Evolutionary conservation across 2,329 filamentous ascomycete genomes (phyloP).

Genomic region (Tolypocladium nubicola): DNA sequence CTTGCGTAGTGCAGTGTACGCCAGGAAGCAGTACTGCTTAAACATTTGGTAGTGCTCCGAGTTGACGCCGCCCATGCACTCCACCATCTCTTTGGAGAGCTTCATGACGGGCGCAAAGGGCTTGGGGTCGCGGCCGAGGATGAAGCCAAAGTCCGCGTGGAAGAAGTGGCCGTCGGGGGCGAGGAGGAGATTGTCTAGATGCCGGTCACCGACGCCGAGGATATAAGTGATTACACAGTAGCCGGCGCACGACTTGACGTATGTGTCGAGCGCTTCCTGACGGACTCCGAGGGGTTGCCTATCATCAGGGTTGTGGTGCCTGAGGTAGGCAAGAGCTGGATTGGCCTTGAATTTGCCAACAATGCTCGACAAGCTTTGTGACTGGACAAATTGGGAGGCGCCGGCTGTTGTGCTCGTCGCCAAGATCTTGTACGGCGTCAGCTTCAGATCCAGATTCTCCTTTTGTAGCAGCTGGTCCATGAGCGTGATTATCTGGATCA

Average conservation of each 20-base stretch:
- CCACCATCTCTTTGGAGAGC: slow-evolving; percentile 94
- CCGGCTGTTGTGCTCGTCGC: slow-evolving; percentile 85
- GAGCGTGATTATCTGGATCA: slow-evolving; percentile 92
- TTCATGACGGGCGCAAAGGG: slow-evolving; percentile 97
- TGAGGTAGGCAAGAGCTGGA: slow-evolving; percentile 71
- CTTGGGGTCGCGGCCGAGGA: slow-evolving; percentile 92
- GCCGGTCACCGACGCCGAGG: slow-evolving; percentile 87
- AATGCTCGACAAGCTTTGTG: slow-evolving; percentile 73
- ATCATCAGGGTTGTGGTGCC: slow-evolving; percentile 80
- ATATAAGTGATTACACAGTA: slow-evolving; percentile 99
- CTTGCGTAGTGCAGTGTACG: slow-evolving; percentile 85
- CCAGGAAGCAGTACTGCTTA: slow-evolving; percentile 91
- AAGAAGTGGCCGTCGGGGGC: slow-evolving; percentile 91
- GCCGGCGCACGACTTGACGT: slow-evolving; percentile 89
- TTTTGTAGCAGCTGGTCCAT: slow-evolving; percentile 96
- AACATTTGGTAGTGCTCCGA: slow-evolving; percentile 80
- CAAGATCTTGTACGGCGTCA: slow-evolving; percentile 92
- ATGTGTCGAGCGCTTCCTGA: slow-evolving; percentile 88
- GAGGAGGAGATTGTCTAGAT: slow-evolving; percentile 89
- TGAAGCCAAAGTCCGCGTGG: slow-evolving; percentile 97
- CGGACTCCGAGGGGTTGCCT: slow-evolving; percentile 73
- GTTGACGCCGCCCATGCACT: slow-evolving; percentile 84
- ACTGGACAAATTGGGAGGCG: slow-evolving; percentile 87
- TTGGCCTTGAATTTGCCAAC: slow-evolving; percentile 69
- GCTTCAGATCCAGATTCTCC: slow-evolving; percentile 89